Evolutionary conservation across 805 yeast genomes (phyloP).

Genomic region (Candida rishiriensis): DNA sequence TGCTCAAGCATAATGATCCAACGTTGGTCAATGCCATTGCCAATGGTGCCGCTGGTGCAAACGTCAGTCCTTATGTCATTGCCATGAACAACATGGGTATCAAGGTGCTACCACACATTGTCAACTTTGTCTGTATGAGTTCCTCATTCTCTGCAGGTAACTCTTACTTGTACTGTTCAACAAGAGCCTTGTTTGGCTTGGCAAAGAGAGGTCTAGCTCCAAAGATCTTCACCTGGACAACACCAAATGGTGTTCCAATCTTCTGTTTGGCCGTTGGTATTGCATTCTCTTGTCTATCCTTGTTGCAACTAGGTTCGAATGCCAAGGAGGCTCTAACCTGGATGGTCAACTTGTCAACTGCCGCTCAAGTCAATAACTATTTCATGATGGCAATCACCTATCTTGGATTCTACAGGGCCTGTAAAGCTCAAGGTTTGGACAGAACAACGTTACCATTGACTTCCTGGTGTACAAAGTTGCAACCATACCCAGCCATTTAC

Average conservation of each 20-base stretch:
- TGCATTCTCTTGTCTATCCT: slow-evolving; percentile 56
- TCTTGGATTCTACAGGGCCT: slow-evolving; percentile 37
- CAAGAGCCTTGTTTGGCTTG: slow-evolving; percentile 56
- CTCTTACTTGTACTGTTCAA: slow-evolving; percentile 67
- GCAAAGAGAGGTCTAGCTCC: slow-evolving; percentile 71
- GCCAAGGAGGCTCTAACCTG: slow-evolving; percentile 33
- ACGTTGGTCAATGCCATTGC: slow-evolving; percentile 40
- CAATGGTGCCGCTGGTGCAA: slow-evolving; percentile 61
- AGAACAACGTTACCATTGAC: slow-evolving; percentile 34
- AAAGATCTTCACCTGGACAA: slow-evolving; percentile 52
- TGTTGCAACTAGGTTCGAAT: slow-evolving; percentile 44
- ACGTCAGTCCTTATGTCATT: slow-evolving; percentile 71
- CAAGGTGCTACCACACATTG: slow-evolving; percentile 60
- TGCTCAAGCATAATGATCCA: slow-evolving; percentile 33
- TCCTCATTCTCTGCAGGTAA: slow-evolving; percentile 79
- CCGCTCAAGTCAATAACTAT: slow-evolving; percentile 42
- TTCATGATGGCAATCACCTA: slow-evolving; percentile 40
- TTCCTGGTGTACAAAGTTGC: slow-evolving; percentile 34
- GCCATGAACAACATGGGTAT: slow-evolving; percentile 66
- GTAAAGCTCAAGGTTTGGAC: slow-evolving; percentile 35
- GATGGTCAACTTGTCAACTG: slow-evolving; percentile 42
- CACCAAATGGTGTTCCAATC: slow-evolving; percentile 66
- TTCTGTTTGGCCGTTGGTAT: slow-evolving; percentile 45
- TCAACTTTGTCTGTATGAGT: slow-evolving; percentile 66
- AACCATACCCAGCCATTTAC: slow-evolving; percentile 24